Conservation (phyloP, 2,329 filamentous ascomycete species). For the Exophiala mesophila region DNA sequence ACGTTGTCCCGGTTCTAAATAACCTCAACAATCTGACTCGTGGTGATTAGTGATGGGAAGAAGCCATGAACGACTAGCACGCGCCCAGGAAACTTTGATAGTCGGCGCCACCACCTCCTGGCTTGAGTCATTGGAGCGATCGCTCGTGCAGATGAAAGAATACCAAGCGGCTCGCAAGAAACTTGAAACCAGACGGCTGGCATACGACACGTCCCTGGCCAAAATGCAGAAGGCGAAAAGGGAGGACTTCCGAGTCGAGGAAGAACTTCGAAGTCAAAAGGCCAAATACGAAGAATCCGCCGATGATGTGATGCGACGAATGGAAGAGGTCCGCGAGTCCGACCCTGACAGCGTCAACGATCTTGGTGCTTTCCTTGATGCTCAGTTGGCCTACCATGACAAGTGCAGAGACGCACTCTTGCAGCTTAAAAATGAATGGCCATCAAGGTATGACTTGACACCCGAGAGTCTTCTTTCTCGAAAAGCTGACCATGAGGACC, state of each 20-base stretch:
- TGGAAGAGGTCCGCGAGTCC: conserved; percentile 94
- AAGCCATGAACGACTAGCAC: conserved; percentile 80
- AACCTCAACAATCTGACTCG: not conserved
- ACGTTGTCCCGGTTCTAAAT: conserved; percentile 30
- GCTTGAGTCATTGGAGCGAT: conserved; percentile 88
- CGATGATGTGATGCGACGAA: conserved; percentile 84
- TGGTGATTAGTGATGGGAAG: conserved; percentile 62
- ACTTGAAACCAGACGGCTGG: conserved; percentile 81
- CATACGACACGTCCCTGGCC: conserved; percentile 81
- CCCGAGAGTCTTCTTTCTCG: too few relatives aligned
- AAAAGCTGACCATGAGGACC: not conserved
- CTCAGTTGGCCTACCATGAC: conserved; percentile 87
- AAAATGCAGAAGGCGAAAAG: conserved; percentile 93
- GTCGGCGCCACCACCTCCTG: conserved; percentile 73
- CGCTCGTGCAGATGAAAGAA: conserved; percentile 91
- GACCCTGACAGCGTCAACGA: conserved; percentile 79
- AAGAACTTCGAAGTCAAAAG: conserved; percentile 84
- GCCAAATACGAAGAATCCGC: conserved; percentile 94
- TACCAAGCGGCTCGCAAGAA: conserved; percentile 93
- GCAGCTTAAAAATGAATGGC: conserved; percentile 65
- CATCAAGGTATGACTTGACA: conserved; percentile 57
- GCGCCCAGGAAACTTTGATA: conserved; percentile 79
- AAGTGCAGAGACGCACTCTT: conserved; percentile 78
- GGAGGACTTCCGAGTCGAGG: conserved; percentile 88
- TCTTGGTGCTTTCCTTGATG: conserved; percentile 75